Conservation (phyloP, 1,284 basidiomycete species). For the Ceraceosorus guamensis region DNA sequence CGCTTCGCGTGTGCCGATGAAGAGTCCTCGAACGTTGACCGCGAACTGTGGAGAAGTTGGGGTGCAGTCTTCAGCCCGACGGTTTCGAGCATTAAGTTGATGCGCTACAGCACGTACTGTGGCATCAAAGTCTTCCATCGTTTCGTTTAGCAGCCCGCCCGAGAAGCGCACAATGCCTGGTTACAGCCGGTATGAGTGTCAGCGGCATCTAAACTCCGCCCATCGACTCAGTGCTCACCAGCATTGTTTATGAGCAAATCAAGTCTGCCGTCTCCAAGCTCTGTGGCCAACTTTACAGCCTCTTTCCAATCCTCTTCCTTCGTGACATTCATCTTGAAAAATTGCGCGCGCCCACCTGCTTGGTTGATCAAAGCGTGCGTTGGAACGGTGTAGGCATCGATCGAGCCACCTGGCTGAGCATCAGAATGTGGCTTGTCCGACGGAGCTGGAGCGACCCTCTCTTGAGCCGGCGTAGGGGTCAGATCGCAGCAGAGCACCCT, state of each 20-base stretch:
- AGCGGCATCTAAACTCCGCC: background rate
- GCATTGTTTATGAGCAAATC: constrained; percentile 10
- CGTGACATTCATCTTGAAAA: constrained; percentile 23
- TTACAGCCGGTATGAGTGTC: background rate
- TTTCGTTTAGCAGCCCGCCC: constrained; percentile 22
- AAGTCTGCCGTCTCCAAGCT: constrained; percentile 13
- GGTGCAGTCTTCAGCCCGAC: constrained; percentile 16
- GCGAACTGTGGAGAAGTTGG: background rate
- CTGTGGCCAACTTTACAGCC: constrained; percentile 16
- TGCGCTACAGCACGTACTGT: no score
- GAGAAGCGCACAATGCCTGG: constrained; percentile 6
- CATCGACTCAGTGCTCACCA: background rate
- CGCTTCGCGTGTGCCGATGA: constrained; percentile 20
- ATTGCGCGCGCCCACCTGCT: constrained; percentile 20
- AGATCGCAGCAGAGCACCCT: constrained; percentile 22
- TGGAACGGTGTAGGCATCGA: constrained; percentile 15
- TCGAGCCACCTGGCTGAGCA: background rate
- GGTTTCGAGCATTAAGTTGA: background rate
- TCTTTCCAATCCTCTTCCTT: constrained; percentile 18
- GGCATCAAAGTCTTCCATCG: constrained; percentile 16
- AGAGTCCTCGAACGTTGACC: constrained; percentile 16
- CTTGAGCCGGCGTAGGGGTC: constrained; percentile 13
- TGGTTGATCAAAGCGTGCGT: constrained; percentile 20
- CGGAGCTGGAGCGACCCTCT: background rate
- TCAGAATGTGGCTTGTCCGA: background rate